These are phyloP conservation scores for Alnus rubra DNA, from an alignment of 306 rosid genomes.

Conservation along the genomic window DNA sequence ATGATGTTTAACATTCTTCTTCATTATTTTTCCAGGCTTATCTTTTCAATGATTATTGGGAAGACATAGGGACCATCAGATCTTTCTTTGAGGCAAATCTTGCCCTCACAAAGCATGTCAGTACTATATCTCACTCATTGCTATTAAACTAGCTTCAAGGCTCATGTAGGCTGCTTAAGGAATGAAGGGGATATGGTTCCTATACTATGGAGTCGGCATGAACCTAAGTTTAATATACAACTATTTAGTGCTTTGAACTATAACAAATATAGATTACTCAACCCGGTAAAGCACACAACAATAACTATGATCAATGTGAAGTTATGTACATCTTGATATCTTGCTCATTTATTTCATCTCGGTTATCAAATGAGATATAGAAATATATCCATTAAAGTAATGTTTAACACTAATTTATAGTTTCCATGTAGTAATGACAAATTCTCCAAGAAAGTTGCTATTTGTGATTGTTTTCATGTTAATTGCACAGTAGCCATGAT, in stretches of 20 bases:
- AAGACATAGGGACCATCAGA: conserved; percentile 94
- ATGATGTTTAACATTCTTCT: neutral
- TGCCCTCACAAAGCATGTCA: conserved; percentile 86
- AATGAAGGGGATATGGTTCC: neutral
- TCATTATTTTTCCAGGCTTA: conserved; percentile 64
- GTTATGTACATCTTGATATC: neutral
- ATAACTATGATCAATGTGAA: neutral
- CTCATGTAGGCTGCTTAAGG: conserved; percentile 3
- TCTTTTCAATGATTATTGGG: conserved; percentile 97
- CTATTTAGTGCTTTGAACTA: neutral
- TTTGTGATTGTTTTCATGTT: neutral
- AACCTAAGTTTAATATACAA: neutral
- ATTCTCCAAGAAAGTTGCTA: neutral
- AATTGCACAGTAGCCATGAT: neutral
- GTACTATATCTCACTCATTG: conserved; percentile 29
- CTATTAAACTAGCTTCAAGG: conserved; percentile 4
- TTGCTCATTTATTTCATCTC: neutral
- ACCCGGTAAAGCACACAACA: neutral
- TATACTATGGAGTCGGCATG: neutral
- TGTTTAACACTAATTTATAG: neutral
- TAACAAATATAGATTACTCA: neutral
- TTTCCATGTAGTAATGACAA: neutral
- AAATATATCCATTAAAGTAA: neutral
- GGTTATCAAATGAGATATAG: neutral
- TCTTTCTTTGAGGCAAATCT: conserved; percentile 96